A percentile compares a stretch with the other conserved stretches of the same genome.
phyloP scores from a whole-genome alignment of 345 rosid species.

The Eucalyptus paniculata region DNA sequence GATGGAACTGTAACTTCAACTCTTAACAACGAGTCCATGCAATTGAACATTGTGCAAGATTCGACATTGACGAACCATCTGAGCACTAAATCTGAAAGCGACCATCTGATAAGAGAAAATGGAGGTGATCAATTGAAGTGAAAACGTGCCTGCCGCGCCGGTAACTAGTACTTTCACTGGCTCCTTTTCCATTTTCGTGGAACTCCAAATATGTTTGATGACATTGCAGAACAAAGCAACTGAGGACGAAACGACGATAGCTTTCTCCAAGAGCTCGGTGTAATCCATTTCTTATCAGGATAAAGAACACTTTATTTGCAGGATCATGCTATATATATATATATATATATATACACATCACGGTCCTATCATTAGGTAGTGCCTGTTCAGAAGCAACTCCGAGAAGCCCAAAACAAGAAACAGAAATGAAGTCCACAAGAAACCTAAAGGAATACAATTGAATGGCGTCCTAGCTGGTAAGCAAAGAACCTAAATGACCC shows the following conservation, averaged over 20 bases:
- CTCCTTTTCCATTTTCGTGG: conserved; percentile 41
- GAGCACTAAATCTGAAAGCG: not conserved
- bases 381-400: not conserved
- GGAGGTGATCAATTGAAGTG: not conserved
- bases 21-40: not conserved
- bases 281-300: not conserved
- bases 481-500: not conserved
- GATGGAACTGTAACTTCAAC: not conserved
- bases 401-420: not conserved
- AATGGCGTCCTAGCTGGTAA: not conserved
- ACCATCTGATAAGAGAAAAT: not conserved
- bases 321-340: not conserved
- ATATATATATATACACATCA: not conserved
- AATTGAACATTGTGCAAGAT: not conserved
- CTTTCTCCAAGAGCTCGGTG: conserved; percentile 27
- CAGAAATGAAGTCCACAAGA: not conserved
- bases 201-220: conserved; percentile 41
- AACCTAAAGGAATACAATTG: not conserved
- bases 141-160: conserved; percentile 75
- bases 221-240: conserved; percentile 39
- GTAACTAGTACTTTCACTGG: conserved; percentile 53
- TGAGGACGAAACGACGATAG: conserved; percentile 26
- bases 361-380: not conserved
- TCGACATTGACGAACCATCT: not conserved
- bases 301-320: not conserved